Conservation (phyloP, 176 grass and related monocot genomes). For the Secale cereale region DNA sequence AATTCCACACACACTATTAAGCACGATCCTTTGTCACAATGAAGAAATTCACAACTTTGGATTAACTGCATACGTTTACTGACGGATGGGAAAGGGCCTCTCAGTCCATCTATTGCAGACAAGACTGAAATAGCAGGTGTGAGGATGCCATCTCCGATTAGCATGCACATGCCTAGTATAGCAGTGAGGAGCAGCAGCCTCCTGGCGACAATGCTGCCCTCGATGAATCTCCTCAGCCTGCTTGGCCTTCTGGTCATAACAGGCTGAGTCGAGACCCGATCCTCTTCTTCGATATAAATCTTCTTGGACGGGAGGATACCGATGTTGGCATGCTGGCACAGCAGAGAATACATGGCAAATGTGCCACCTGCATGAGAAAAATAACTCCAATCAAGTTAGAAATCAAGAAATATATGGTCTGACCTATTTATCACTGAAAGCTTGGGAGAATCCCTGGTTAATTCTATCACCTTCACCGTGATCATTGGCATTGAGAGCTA, state of each 20-base stretch:
- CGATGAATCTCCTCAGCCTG: slow-evolving; percentile 41
- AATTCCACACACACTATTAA: no score
- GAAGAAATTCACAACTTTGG: no score
- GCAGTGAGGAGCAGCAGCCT: slow-evolving; percentile 50
- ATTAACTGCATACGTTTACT: no score
- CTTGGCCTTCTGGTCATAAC: not conserved
- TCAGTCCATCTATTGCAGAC: slow-evolving; percentile 51
- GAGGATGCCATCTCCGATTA: slow-evolving; percentile 63
- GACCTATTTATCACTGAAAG: no score
- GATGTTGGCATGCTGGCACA: slow-evolving; percentile 48
- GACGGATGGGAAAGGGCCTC: no score
- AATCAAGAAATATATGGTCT: no score
- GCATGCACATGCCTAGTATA: slow-evolving; percentile 56
- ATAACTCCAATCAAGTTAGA: no score
- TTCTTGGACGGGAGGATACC: slow-evolving; percentile 52
- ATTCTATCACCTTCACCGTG: no score
- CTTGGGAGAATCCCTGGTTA: no score
- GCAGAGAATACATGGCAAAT: slow-evolving; percentile 45
- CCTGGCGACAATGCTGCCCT: slow-evolving; percentile 43
- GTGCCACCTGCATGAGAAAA: no score
- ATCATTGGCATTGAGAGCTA: no score
- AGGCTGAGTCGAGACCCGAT: not conserved
- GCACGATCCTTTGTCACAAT: no score
- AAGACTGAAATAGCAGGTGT: slow-evolving; percentile 58
- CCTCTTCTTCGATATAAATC: slow-evolving; percentile 3